These are phyloP conservation scores for Micractinium sp. DNA, from an alignment of 139 green algal genomes.

Conservation along the genomic window DNA sequence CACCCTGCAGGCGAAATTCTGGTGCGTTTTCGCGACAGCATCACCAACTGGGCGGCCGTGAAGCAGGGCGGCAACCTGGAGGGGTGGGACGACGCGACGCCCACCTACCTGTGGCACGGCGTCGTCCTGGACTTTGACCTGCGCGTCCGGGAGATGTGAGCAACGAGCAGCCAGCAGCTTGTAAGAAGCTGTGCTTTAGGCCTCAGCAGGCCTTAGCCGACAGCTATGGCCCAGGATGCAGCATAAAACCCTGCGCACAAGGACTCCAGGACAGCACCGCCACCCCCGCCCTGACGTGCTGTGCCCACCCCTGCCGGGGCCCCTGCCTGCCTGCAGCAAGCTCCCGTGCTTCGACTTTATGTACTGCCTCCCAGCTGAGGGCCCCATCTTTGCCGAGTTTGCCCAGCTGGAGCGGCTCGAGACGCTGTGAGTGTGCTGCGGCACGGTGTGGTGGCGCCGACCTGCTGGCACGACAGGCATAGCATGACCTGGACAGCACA, in stretches of 20 bases:
- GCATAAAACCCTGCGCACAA: too few relatives aligned
- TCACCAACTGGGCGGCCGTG: constrained; percentile 24
- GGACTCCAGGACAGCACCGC: too few relatives aligned
- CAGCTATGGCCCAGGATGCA: too few relatives aligned
- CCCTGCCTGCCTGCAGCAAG: not conserved
- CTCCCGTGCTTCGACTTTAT: constrained; percentile 20
- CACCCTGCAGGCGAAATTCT: constrained; percentile 12
- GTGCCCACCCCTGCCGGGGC: not conserved
- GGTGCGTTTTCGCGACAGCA: constrained; percentile 14
- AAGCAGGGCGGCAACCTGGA: constrained; percentile 4
- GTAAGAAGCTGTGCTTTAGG: too few relatives aligned
- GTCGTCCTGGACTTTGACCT: constrained; percentile 28
- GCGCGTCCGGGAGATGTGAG: constrained; percentile 30
- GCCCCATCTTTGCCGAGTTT: not conserved
- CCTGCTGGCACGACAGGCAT: too few relatives aligned
- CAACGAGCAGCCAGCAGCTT: not conserved
- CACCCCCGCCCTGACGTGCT: not conserved
- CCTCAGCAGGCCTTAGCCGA: not conserved
- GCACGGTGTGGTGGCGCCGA: too few relatives aligned
- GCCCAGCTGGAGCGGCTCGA: constrained; percentile 18
- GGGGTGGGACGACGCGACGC: constrained; percentile 23
- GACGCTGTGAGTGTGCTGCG: not conserved
- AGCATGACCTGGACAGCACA: too few relatives aligned
- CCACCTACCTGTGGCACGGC: constrained; percentile 14
- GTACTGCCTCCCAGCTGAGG: not conserved